Evolutionary conservation across 2,329 filamentous ascomycete genomes (phyloP).

Genomic region (Trichoderma breve): DNA sequence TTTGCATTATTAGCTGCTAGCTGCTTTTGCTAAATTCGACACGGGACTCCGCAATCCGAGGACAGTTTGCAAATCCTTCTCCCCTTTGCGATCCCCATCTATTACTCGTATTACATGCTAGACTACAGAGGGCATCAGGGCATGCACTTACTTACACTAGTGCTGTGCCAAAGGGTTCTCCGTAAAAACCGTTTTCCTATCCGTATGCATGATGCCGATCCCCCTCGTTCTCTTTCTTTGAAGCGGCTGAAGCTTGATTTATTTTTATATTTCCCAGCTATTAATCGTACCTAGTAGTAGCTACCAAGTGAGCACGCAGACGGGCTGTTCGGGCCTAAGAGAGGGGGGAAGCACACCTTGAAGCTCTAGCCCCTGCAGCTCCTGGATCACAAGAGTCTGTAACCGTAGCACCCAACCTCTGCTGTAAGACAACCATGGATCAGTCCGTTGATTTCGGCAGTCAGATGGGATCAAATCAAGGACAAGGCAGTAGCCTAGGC

Average conservation of each 20-base stretch:
- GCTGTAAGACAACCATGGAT: not conserved
- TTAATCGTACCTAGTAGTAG: not conserved
- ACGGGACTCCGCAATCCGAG: not conserved
- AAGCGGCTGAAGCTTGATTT: not conserved
- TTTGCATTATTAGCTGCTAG: not conserved
- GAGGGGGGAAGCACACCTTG: not conserved
- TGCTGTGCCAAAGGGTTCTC: not conserved
- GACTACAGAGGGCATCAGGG: not conserved
- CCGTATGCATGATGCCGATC: slow-evolving; percentile 8
- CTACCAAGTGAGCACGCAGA: not conserved
- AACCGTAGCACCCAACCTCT: not conserved
- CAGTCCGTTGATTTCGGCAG: not conserved
- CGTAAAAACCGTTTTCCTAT: not conserved
- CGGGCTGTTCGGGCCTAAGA: not conserved
- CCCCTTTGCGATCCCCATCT: not conserved
- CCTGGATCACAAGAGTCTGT: not conserved
- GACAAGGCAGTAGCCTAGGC: not conserved
- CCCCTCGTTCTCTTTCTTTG: not conserved
- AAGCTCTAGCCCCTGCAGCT: not conserved
- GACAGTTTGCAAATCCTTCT: not conserved
- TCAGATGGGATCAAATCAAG: not conserved
- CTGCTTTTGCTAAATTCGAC: not conserved
- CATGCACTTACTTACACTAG: not conserved
- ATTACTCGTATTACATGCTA: not conserved
- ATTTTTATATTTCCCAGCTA: not conserved